phyloP scores from a whole-genome alignment of 768 basidiomycete species.

The Lactarius trivialis region DNA sequence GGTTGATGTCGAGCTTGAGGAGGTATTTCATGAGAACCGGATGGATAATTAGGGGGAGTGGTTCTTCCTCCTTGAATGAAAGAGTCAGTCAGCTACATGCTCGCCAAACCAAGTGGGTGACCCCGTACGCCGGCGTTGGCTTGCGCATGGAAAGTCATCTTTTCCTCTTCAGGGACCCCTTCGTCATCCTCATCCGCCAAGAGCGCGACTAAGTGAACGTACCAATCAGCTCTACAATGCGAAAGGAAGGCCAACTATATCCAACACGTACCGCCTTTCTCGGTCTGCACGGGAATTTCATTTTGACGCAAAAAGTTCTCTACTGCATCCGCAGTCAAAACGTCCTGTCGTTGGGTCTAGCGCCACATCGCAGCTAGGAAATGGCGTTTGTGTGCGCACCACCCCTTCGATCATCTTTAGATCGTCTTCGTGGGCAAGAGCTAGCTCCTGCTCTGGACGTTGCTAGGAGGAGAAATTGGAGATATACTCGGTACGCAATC shows the following conservation, averaged over 20 bases:
- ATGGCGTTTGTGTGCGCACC: background rate
- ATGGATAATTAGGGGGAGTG: background rate
- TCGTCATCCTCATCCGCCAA: background rate
- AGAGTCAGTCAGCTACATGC: background rate
- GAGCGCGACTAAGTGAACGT: background rate
- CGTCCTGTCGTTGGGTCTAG: background rate
- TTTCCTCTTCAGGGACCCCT: background rate
- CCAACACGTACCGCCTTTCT: slow-evolving; percentile 7
- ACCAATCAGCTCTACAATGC: background rate
- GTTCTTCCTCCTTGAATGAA: slow-evolving; percentile 7
- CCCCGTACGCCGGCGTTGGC: background rate
- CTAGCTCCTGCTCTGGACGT: background rate
- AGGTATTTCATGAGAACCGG: slow-evolving; percentile 6
- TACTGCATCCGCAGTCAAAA: slow-evolving; percentile 1
- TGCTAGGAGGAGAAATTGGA: background rate
- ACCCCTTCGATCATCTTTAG: background rate
- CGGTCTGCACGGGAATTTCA: background rate
- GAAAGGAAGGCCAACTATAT: background rate
- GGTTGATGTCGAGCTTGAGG: slow-evolving; percentile 9
- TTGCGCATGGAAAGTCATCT: slow-evolving; percentile 1
- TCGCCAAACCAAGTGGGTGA: background rate
- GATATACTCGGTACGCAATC: background rate
- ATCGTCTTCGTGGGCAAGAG: slow-evolving; percentile 14
- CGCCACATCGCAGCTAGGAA: background rate
- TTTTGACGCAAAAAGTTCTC: background rate